Evolutionary conservation across 164 flowering plant species (phyloP).

Genomic region (Santalum album): DNA sequence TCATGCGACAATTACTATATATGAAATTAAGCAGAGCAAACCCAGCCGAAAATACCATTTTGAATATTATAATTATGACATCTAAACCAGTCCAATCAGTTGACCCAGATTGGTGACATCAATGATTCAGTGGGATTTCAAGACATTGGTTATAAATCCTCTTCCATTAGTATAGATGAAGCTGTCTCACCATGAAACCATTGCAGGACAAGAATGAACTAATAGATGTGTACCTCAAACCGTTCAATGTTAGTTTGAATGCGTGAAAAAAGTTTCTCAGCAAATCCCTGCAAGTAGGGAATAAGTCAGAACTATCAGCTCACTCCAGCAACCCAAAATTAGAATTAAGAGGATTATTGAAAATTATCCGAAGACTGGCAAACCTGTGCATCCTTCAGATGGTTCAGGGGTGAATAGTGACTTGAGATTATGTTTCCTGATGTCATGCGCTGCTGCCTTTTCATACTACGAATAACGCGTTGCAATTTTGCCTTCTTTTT

Average conservation of each 20-base stretch:
- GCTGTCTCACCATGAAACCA: too few relatives aligned
- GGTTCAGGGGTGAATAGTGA: constrained; percentile 74
- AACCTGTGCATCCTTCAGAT: constrained; percentile 89
- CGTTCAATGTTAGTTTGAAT: constrained; percentile 69
- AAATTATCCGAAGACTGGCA: neutral
- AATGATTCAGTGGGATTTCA: too few relatives aligned
- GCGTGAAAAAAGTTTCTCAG: constrained; percentile 67
- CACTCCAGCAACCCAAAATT: neutral
- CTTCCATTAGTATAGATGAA: too few relatives aligned
- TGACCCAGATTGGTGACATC: too few relatives aligned
- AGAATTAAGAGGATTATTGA: neutral
- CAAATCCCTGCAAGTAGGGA: constrained; percentile 46
- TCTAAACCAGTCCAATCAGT: too few relatives aligned
- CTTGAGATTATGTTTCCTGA: constrained; percentile 42
- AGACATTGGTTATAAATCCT: too few relatives aligned
- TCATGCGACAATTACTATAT: too few relatives aligned
- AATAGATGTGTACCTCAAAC: constrained; percentile 53
- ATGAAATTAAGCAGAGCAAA: too few relatives aligned
- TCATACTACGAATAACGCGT: constrained; percentile 80
- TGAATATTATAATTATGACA: too few relatives aligned
- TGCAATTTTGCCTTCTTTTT: constrained; percentile 90
- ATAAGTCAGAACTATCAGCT: neutral
- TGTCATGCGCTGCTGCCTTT: constrained; percentile 66
- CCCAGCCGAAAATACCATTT: too few relatives aligned
- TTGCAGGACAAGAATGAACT: neutral